Base-by-base conservation (phyloP, 768 basidiomycete species). In the Panaeolus cyanescens region DNA sequence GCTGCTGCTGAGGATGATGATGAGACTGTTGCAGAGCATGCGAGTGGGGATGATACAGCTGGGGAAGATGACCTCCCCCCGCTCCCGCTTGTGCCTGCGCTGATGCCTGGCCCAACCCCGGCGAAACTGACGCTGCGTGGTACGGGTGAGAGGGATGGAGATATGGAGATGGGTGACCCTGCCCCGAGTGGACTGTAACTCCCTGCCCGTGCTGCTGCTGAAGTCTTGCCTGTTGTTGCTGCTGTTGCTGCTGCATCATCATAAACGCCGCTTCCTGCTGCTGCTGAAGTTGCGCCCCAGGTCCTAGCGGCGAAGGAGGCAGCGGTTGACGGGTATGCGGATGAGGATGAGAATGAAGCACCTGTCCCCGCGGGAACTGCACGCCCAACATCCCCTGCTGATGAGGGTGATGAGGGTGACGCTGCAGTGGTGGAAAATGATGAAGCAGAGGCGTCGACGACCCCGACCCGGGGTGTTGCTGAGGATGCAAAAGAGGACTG, bases 161-260 rank as follows among this genome's bases (percentile, higher is more conserved):
- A 50, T 50, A 50, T 5, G 45, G 45, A 30, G 45, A 50, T 50
- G 22, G 45, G 45, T 50, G 45, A 50, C 22, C 37, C 37, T 40
- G 55, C 28, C n/a, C 60, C 10, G 57, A 28, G n/a, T 32, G 55
- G 2, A 50, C 58, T 36, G 8, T 19, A 6, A 56, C 65, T 64
- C 70, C 72, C 70, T 63, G 67, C 30, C 64, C 72, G 65, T 71
- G 65, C 61, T 60, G 65, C 58, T 62, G 64, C 61, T 61, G 72
- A n/a, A n/a, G n/a, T n/a, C n/a, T n/a, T n/a, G n/a, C n/a, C 72
- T 75, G 74, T 67, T 68, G 76, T 36, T 40, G 39, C 17, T 20
- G 19, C 10, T n/a, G n/a, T 20, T 40, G 39, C 22, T 40, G 42
- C 15, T 50, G 45, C 22, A 50, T 50, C 45, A 50, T 50, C 45